Evolutionary conservation across 2,329 filamentous ascomycete species (phyloP).

Genomic region (Chaetomium globosum): DNA sequence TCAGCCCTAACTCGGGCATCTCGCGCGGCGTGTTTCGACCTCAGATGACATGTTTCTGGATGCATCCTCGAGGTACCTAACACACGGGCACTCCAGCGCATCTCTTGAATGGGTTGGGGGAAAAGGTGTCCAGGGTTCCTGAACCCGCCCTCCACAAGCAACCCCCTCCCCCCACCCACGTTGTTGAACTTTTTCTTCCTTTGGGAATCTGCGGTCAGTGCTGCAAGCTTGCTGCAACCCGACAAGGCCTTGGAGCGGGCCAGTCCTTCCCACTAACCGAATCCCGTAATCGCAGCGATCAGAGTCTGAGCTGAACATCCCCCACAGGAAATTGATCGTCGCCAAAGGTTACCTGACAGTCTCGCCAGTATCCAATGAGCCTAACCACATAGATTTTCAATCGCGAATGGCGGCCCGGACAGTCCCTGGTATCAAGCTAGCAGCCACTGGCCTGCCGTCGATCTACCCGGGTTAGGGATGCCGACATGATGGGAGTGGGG

Average conservation of each 20-base stretch:
- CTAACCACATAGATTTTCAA: not conserved
- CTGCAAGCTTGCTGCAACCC: not conserved
- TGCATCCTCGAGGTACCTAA: not conserved
- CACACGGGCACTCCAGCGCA: not conserved
- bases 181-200: not conserved
- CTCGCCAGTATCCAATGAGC: not conserved
- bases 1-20: not conserved
- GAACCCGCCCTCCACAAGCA: not conserved
- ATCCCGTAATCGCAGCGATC: not conserved
- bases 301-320: slow-evolving; percentile 16
- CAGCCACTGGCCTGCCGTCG: not conserved
- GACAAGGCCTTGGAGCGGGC: not conserved
- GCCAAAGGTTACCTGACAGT: not conserved
- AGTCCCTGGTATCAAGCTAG: not conserved
- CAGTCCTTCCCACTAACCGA: slow-evolving; percentile 9
- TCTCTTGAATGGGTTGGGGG: not conserved
- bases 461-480: not conserved
- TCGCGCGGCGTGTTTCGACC: not conserved
- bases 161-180: too few species aligned
- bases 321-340: slow-evolving; percentile 11
- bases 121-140: not conserved
- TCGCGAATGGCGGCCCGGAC: not conserved
- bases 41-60: not conserved
- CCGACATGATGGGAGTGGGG: not conserved
- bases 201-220: not conserved